Evolutionary conservation across 164 flowering plant genomes (phyloP).

Genomic region (Stephania cephalantha): DNA sequence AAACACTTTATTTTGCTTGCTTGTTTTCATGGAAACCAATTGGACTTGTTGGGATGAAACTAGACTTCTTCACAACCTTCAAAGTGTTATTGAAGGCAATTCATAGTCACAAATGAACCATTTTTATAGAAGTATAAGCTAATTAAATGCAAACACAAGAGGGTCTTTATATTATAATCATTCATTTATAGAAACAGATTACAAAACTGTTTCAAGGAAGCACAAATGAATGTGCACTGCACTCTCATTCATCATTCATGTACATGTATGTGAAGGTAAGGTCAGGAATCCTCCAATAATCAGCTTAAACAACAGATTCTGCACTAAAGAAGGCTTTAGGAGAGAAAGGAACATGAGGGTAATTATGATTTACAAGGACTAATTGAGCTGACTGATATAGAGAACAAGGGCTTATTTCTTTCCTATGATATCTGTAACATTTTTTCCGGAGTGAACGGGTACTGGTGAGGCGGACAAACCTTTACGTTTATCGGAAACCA

Average conservation of each 20-base stretch:
- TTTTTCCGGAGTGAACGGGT: conserved; percentile 20
- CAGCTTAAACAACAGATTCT: background rate
- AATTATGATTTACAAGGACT: background rate
- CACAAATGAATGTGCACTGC: conserved; percentile 1
- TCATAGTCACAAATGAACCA: too few relatives aligned
- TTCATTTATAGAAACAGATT: background rate
- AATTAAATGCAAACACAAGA: background rate
- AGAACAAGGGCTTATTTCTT: conserved; percentile 13
- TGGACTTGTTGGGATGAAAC: too few relatives aligned
- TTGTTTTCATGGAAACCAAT: too few relatives aligned
- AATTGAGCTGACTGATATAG: background rate
- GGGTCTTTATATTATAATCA: background rate
- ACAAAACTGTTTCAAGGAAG: background rate
- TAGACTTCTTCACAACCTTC: background rate
- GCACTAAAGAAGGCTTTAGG: background rate
- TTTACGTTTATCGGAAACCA: conserved; percentile 24
- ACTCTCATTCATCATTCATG: background rate
- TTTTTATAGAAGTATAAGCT: background rate
- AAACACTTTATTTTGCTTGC: too few relatives aligned
- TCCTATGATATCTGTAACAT: conserved; percentile 16
- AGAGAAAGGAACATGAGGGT: background rate
- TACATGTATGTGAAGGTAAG: background rate
- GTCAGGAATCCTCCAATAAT: background rate
- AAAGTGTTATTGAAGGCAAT: too few relatives aligned
- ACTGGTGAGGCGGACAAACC: conserved; percentile 17